Conservation (phyloP, 768 basidiomycete species). For the Fomitopsis serialis region DNA sequence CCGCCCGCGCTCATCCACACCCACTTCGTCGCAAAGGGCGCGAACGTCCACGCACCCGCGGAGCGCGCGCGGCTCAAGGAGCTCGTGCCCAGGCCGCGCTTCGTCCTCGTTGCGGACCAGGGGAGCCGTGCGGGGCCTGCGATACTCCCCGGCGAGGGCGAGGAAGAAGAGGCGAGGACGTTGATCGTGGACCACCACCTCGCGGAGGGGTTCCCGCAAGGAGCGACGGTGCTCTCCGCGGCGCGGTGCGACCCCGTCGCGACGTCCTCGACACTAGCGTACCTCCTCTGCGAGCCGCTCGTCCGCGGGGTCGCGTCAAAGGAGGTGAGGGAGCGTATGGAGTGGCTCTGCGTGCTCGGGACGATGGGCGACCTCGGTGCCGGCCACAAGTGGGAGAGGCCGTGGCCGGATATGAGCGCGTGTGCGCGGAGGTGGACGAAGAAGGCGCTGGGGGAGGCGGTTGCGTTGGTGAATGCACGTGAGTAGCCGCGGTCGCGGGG, state of each 20-base stretch:
- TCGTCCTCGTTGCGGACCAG: conserved; percentile 40
- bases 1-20: conserved; percentile 23
- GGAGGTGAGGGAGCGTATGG: conserved; percentile 21
- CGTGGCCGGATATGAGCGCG: conserved; percentile 26
- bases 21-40: conserved; percentile 37
- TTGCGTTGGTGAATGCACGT: conserved; percentile 39
- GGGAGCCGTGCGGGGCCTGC: conserved; percentile 35
- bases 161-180: conserved; percentile 15
- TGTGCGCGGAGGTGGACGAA: conserved; percentile 30
- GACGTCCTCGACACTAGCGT: conserved; percentile 39
- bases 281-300: conserved; percentile 32
- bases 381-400: conserved; percentile 21
- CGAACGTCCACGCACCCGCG: conserved; percentile 31
- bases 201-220: conserved; percentile 33
- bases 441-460: conserved; percentile 35
- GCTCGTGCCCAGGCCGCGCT: conserved; percentile 19
- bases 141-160: conserved; percentile 13
- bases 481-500: conserved; percentile 7
- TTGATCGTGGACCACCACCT: conserved; percentile 46
- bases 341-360: conserved; percentile 35
- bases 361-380: conserved; percentile 37
- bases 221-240: conserved; percentile 30
- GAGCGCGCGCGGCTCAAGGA: conserved; percentile 27
- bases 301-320: not conserved
- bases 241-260: conserved; percentile 36